Evolutionary conservation across 2,329 filamentous ascomycete species (phyloP).

Genomic region (Aspergillus sp.): DNA sequence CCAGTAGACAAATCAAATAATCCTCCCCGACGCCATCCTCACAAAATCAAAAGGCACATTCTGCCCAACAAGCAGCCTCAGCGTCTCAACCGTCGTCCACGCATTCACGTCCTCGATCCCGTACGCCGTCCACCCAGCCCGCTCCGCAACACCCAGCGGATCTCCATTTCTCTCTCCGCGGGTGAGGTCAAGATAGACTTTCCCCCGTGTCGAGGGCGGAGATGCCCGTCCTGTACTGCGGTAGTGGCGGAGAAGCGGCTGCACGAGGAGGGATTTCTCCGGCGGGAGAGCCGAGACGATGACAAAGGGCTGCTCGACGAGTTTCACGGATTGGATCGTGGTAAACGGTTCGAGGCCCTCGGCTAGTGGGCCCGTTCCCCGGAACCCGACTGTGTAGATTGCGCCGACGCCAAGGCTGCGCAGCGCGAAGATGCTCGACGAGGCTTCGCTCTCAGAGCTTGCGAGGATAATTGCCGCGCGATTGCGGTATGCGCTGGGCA

Average conservation of each 20-base stretch:
- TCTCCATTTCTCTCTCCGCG: constrained; percentile 70
- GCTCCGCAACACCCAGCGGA: constrained; percentile 70
- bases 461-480: constrained; percentile 77
- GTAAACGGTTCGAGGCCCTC: constrained; percentile 67
- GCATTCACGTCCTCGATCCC: constrained; percentile 79
- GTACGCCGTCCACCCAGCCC: constrained; percentile 78
- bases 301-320: constrained; percentile 77
- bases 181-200: constrained; percentile 81
- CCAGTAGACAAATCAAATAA: constrained; percentile 41
- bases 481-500: constrained; percentile 78
- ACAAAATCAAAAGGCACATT: constrained; percentile 90
- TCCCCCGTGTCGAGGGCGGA: constrained; percentile 51
- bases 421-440: constrained; percentile 77
- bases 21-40: constrained; percentile 67
- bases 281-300: constrained; percentile 78
- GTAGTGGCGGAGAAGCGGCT: constrained; percentile 76
- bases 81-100: constrained; percentile 81
- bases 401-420: constrained; percentile 75
- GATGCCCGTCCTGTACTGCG: constrained; percentile 49
- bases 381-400: constrained; percentile 84
- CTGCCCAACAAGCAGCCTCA: constrained; percentile 78
- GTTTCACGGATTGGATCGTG: constrained; percentile 78
- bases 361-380: constrained; percentile 62
- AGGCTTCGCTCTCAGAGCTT: constrained; percentile 73
- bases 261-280: constrained; percentile 78